Base-by-base conservation (phyloP, 2,329 filamentous ascomycete species). In the Myriosclerotinia duriaeana region DNA sequence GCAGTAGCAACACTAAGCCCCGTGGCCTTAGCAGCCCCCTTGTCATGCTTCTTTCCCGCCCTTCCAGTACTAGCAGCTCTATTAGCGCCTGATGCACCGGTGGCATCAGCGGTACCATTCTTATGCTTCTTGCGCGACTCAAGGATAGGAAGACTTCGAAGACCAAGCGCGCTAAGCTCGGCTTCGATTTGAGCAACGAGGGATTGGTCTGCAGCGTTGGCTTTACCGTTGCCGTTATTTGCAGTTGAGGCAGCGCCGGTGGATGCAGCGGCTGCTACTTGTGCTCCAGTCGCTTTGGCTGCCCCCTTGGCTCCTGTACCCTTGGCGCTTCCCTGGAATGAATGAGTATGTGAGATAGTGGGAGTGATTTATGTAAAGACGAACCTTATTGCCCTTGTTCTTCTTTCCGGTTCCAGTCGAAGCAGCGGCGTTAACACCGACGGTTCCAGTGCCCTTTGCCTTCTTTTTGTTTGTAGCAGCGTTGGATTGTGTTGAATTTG, bases 61-160 rank as follows among this genome's bases (percentile, higher is more conserved):
- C 5, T 42, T 5, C 14, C 48, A 34, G 48, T 40, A 3, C 34
- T 26, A n/a, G 34, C n/a, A 20, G 46, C 17, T 22, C 46, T 64
- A 4, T n/a, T 58, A 3, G 36, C 38, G 20, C n/a, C 52, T 14
- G 42, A 44, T 11, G 52, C 26, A 9, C 20, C 53, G 22, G 20
- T 50, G 14, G 50, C 63, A 40, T 59, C 48, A 46, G 69, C 65
- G 26, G 69, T 69, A 34, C 61, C 66, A 20, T 69, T 71, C 67
- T 71, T 71, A 54, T 69, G 67, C 30, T 52, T 58, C 46, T 72
- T 72, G 58, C 71, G 36, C 9, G 66, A 26, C 52, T 72, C 69
- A 26, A 72, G 69, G 0, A 66, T 60, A 8, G 69, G 70, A 3
- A 68, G 38, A 46, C 64, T 53, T 67, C 71, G 66, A 14, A 71